Base-by-base conservation (phyloP, 805 yeast genomes). In the Candida sonorensis region DNA sequence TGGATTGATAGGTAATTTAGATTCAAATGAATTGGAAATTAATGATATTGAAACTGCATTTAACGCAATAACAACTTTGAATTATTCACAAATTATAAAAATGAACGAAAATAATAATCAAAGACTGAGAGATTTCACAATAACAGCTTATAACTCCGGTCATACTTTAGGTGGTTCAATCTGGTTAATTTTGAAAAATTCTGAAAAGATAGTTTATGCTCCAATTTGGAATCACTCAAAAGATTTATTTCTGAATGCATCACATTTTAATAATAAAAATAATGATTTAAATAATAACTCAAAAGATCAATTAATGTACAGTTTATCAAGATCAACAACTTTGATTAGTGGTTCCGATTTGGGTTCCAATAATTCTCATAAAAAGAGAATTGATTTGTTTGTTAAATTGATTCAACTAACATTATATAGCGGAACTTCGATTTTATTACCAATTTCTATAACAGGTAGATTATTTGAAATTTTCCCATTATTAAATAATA, bases 221-320 rank as follows among this genome's bases (percentile, higher is more conserved):
- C 87, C 92, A 2, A 76, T 82, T 27, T 92, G 97, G 97, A 90
- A 88, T 54, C 97, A 92, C 52, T 79, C 97, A 1, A 77, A 77
- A 42, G 97, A 90, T 50, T 71, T 84, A 0, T 87, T 87, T 45
- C 59, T 92, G 32, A 81, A 80, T 40, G 78, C 87, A 18, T 82
- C 92, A 4, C 67, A 68, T 15, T 55, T 83, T n/a, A n/a, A n/a
- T n/a, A n/a, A n/a, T n/a, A n/a, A n/a, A n/a, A n/a, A n/a, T n/a
- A n/a, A n/a, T n/a, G n/a, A n/a, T n/a, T n/a, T n/a, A n/a, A n/a
- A n/a, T n/a, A n/a, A 12, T 13, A 12, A 23, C 12, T n/a, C 16
- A n/a, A 12, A 10, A 10, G 12, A 13, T 23, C n/a, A n/a, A n/a
- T 23, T 23, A 7, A 15, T 12, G 13, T 16, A 23, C 10, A 23